A percentile compares a stretch with the other conserved stretches of the same genome.
These are phyloP conservation scores for Rhododendron ferrugineum DNA, from an alignment of 148 eudicot species.

Conservation along the genomic window DNA sequence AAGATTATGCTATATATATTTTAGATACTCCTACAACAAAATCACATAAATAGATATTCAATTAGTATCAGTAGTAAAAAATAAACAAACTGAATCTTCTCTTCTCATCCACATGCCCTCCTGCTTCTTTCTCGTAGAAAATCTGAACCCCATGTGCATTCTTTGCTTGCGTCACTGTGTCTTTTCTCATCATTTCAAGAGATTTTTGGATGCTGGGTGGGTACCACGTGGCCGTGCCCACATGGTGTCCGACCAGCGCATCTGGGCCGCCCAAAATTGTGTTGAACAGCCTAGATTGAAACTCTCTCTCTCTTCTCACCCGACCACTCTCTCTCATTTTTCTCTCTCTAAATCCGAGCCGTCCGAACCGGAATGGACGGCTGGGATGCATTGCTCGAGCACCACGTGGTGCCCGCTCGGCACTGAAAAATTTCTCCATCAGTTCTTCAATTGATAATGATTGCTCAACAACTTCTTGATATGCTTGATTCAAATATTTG, in stretches of 20 bases:
- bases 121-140: slow-evolving; percentile 12
- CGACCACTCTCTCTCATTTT: too few relatives aligned
- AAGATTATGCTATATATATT: not conserved
- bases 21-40: not conserved
- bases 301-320: too few relatives aligned
- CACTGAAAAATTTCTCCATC: not conserved
- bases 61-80: not conserved
- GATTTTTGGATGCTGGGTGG: too few relatives aligned
- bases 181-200: not conserved
- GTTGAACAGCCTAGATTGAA: too few relatives aligned
- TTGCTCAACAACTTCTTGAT: slow-evolving; percentile 30
- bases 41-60: not conserved
- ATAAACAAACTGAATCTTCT: slow-evolving; percentile 17
- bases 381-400: too few relatives aligned
- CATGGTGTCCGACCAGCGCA: too few relatives aligned
- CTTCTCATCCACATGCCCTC: slow-evolving; percentile 25
- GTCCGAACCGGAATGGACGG: too few relatives aligned
- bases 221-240: too few relatives aligned
- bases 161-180: slow-evolving; percentile 24
- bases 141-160: slow-evolving; percentile 45
- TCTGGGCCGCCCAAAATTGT: too few relatives aligned
- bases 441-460: slow-evolving; percentile 22
- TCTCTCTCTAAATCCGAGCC: too few relatives aligned
- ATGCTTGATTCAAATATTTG: not conserved
- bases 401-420: too few relatives aligned